Base-by-base conservation (phyloP, 768 basidiomycete genomes). In the Panellus pusillus region DNA sequence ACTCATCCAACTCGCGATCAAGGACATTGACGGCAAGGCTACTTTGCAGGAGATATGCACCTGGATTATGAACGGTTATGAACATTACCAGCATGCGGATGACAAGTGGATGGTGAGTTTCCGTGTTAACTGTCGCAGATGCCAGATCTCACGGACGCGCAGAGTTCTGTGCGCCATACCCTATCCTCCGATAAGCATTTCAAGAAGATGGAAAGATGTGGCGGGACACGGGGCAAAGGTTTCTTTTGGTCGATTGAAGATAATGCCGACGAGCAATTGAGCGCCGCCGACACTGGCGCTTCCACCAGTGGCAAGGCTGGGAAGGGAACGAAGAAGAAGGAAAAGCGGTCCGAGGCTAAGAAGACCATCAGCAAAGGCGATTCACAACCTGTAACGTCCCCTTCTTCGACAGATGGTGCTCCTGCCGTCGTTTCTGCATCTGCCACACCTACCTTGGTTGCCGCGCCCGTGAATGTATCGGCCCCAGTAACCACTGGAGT, bases 101-200 rank as follows among this genome's bases (percentile, higher is more conserved):
- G 86, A 86, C 39, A 89, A 91, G 40, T 98, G 95, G 94, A 93
- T 92, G 88, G 93, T 93, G 58, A 64, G 83, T 74, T 44, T 59
- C 50, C 40, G 55, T 42, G 35, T 47, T 60, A 14, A 4, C 24
- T 44, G 27, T 56, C 24, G 57, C 40, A 28, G 52, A 47, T 50
- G 9, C 45, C 32, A 44, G 18, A 48, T 46, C 36, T 57, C 57
- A 55, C 64, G 48, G 41, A 24, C 57, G 35, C 20, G n/a, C 65
- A 93, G 91, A 93, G 90, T 63, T 96, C 96, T 28, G 88, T 98
- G 42, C 88, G 94, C 18, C 94, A 98, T 65, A 95, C 94, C 67
- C 72, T 99, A n/a, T 95, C 94, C 1, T 91, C 93, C 11, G 87
- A 89, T 66, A 84, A 87, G 44, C 93, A 91, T 0, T 99, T 99